A percentile compares a stretch with the other conserved stretches of the same genome.
Evolutionary conservation across 2,329 filamentous ascomycete genomes (phyloP).

Genomic region (Verticillium albo-atrum): DNA sequence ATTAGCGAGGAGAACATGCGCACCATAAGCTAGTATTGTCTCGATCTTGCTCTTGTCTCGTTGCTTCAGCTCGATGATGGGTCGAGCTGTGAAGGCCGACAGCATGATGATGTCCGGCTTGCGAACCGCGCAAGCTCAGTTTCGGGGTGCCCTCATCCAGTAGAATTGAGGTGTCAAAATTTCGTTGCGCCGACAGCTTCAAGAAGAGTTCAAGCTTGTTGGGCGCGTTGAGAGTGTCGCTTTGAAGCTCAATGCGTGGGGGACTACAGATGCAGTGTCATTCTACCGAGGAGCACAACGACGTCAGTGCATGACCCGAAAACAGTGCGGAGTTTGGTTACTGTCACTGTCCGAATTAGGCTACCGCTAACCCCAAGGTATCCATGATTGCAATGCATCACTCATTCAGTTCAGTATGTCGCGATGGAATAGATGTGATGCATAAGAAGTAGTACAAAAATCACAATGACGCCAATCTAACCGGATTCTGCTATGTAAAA

Average conservation of each 20-base stretch:
- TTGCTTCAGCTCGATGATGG: slow-evolving; percentile 93
- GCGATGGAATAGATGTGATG: neutral
- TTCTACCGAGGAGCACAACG: neutral
- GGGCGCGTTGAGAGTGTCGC: neutral
- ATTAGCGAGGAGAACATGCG: slow-evolving; percentile 10
- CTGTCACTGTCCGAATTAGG: neutral
- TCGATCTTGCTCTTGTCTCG: slow-evolving; percentile 98
- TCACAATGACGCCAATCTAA: neutral
- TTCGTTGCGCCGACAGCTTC: neutral
- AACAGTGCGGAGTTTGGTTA: neutral
- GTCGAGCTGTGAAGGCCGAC: slow-evolving; percentile 92
- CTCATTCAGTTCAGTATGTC: neutral
- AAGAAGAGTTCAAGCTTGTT: neutral
- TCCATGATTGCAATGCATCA: neutral
- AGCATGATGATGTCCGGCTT: slow-evolving; percentile 67
- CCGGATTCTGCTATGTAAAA: neutral
- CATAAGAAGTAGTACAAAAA: neutral
- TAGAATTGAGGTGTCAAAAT: neutral
- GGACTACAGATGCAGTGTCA: neutral
- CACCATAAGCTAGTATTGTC: slow-evolving; percentile 87
- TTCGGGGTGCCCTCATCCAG: neutral
- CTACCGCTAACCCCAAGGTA: neutral
- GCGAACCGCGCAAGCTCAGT: slow-evolving; percentile 8
- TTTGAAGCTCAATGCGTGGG: neutral
- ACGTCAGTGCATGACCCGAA: neutral